Base-by-base conservation (phyloP, 129 eudicot species). In the Sambucus nigra region DNA sequence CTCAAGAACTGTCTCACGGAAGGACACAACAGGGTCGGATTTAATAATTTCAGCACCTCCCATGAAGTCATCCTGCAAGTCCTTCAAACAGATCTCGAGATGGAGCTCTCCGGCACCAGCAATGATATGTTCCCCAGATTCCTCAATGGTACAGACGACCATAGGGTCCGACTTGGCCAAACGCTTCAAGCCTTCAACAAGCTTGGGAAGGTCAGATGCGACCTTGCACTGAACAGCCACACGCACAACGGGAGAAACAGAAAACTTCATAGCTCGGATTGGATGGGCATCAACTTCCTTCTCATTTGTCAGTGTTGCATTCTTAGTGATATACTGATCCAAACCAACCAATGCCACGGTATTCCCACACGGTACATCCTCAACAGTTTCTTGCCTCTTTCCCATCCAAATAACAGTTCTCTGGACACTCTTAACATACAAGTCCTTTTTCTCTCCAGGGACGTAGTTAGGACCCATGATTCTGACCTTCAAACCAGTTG, bases 341-440 rank as follows among this genome's bases (percentile, higher is more conserved):
- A 84, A 56, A 26, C 94, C 94, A 17, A 84, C 94, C 75, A 84
- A 0, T 4, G 88, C 94, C 11, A 84, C 94, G 0, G 94, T 84
- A 69, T 84, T 84, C 0, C 94, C 94, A 40, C 94, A 84, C 0
- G 94, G 94, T 0, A 84, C 94, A 13, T 84, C 94, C 66, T 84
- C 94, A 0, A 84, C 94, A 0, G 89, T 84, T 60, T 84, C 89
- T 62, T 84, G 94, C 67, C 59, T 84, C 80, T 84, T 84, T 6
- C 94, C 94, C 94, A 84, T 84, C 94, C 94, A 84, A 55, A 84
- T 84, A 55, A 84, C 94, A 5, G 94, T 84, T 45, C 94, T 80
- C 75, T 84, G 94, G 23, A 84, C 89, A 70, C 79, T 76, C 75
- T 84, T 84, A 7, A 67, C 72, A 54, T 77, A 84, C 25, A 84